Conservation (phyloP, 2,329 filamentous ascomycete genomes). For the Ceratocystis lukuohia region DNA sequence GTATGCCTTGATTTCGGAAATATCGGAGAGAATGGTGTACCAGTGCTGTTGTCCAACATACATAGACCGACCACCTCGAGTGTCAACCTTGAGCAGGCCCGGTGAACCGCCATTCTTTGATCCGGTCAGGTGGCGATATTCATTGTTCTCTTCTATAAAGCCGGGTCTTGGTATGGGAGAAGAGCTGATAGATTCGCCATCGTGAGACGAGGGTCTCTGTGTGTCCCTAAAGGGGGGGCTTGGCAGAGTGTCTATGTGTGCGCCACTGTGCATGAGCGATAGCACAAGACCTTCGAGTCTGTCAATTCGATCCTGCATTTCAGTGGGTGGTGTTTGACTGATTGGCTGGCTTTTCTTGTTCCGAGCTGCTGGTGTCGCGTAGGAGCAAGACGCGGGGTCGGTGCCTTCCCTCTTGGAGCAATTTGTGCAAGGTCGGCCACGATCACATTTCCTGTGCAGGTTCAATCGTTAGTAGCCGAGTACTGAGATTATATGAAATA, state of each 20-base stretch:
- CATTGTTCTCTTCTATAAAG: conserved; percentile 23
- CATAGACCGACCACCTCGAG: conserved; percentile 62
- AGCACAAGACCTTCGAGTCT: conserved; percentile 82
- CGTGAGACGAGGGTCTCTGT: not conserved
- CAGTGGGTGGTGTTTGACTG: conserved; percentile 54
- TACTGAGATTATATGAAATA: not conserved
- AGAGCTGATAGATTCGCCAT: not conserved
- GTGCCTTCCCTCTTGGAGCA: conserved; percentile 82
- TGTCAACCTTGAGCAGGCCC: conserved; percentile 70
- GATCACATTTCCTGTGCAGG: conserved; percentile 68
- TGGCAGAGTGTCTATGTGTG: conserved; percentile 32
- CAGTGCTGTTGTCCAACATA: conserved; percentile 77
- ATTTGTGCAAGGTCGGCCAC: conserved; percentile 82
- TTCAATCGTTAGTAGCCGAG: not conserved
- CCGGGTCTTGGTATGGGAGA: conserved; percentile 5
- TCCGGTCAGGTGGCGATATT: conserved; percentile 22
- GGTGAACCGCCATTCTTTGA: conserved; percentile 48
- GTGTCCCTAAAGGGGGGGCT: not conserved
- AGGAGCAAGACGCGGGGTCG: conserved; percentile 69
- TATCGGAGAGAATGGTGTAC: conserved; percentile 66
- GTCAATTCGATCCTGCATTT: conserved; percentile 98
- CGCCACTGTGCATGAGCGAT: conserved; percentile 82
- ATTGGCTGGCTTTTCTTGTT: conserved; percentile 56
- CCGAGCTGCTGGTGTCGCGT: conserved; percentile 57
- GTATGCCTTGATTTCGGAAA: conserved; percentile 87